These are phyloP conservation scores for Mycena galericulata DNA, from an alignment of 768 basidiomycete genomes.

Conservation along the genomic window DNA sequence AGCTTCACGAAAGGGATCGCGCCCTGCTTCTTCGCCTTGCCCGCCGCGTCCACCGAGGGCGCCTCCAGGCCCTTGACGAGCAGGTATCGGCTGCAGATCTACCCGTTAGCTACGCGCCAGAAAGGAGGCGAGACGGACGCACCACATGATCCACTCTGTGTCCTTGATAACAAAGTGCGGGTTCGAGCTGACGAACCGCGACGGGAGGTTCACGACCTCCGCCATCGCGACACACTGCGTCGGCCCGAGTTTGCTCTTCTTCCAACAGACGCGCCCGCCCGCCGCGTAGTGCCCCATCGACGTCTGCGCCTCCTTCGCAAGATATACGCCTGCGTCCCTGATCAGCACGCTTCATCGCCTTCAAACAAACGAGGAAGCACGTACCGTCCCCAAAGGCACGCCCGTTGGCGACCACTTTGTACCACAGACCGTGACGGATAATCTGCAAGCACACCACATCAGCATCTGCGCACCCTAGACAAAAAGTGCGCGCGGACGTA, in stretches of 20 bases:
- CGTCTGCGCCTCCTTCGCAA: constrained; percentile 66
- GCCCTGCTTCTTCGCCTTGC: constrained; percentile 31
- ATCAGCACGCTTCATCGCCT: constrained; percentile 13
- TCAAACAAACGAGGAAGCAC: constrained; percentile 11
- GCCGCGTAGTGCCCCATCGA: constrained; percentile 61
- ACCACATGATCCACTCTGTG: constrained; percentile 81
- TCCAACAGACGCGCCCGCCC: constrained; percentile 55
- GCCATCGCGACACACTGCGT: constrained; percentile 67
- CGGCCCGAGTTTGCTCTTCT: constrained; percentile 61
- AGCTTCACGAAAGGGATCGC: constrained; percentile 57
- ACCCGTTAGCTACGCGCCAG: neutral
- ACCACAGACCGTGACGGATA: constrained; percentile 80
- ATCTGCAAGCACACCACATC: constrained; percentile 55
- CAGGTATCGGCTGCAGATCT: constrained; percentile 65
- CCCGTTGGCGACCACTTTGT: constrained; percentile 65
- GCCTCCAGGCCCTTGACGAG: constrained; percentile 53
- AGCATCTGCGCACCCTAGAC: neutral
- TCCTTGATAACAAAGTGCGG: constrained; percentile 71
- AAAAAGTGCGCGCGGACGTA: constrained; percentile 40
- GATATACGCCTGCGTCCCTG: constrained; percentile 69
- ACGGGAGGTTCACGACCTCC: constrained; percentile 74
- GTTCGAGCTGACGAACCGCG: constrained; percentile 62
- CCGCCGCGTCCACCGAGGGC: constrained; percentile 1
- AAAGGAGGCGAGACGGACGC: constrained; percentile 32
- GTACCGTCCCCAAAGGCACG: constrained; percentile 73